Base-by-base conservation (phyloP, 2,329 filamentous ascomycete species). In the Verticillium zaregamsianum region DNA sequence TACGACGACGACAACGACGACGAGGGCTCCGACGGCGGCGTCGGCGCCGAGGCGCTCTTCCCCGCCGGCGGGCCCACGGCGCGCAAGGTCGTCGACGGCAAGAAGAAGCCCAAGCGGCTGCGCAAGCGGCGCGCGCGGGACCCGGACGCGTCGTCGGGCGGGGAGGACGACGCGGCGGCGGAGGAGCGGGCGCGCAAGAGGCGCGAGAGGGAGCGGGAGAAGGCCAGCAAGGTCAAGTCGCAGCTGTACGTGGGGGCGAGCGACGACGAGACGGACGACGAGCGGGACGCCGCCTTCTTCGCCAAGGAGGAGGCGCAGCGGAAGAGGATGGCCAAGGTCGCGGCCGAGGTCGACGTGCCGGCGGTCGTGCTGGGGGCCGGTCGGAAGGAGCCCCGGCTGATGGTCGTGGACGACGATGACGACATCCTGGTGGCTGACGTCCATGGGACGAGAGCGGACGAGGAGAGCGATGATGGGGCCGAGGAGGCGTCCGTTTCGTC, bases 211-310 rank as follows among this genome's bases (percentile, higher is more conserved):
- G 88, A 96, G 66, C 78, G 85, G n/a, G 92, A 93, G 69, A 93
- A 93, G 75, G 83, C 87, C 57, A 80, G 81, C 35, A 90, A 90
- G 71, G 90, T 95, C 77, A 98, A 97, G 80, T 96, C 91, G 69
- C 88, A 89, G 28, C 76, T 94, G 45, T 94, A 88, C 69, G 90
- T 99, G 58, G 86, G 90, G 62, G 88, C 89, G 40, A 92, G 90
- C 67, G 95, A 98, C 71, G 95, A 98, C 59, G 93, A 97, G 67
- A 89, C 85, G n/a, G 92, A 97, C 69, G 92, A 93, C 56, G 85
- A 86, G 61, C 86, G 91, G 17, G 81, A 82, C 58, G 74, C 79
- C 25, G 86, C 85, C 23, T 97, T 97, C 76, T 97, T 94, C 74
- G 87, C 83, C 2, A 82, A 85, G 17, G 93, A 97, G 75, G 87